Evolutionary conservation across 176 grass and related monocot genomes (phyloP).

Genomic region (Bothriochloa decipiens): DNA sequence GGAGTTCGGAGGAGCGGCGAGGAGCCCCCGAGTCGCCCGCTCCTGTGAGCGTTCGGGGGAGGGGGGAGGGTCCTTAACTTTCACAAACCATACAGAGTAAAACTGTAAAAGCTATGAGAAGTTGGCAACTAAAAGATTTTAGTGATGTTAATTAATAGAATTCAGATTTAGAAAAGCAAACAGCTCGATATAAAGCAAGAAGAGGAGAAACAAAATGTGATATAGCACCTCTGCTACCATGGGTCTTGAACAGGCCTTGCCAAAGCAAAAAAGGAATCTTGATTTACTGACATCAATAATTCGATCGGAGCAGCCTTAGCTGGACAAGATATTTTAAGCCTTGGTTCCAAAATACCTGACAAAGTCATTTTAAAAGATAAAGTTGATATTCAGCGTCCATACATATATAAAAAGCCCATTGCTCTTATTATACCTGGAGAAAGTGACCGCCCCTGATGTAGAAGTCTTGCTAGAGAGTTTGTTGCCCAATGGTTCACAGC

Average conservation of each 20-base stretch:
- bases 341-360: constrained; percentile 79
- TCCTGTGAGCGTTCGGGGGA: too few species aligned
- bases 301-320: constrained; percentile 61
- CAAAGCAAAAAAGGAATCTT: constrained; percentile 71
- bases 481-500: constrained; percentile 78
- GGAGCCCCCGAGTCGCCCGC: too few species aligned
- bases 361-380: constrained; percentile 32
- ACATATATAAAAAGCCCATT: constrained; percentile 4
- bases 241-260: constrained; percentile 41
- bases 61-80: too few species aligned
- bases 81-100: too few species aligned
- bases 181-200: too few species aligned
- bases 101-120: too few species aligned
- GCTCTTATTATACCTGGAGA: constrained; percentile 59
- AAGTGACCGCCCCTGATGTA: constrained; percentile 63
- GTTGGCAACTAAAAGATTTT: too few species aligned
- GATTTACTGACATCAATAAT: constrained; percentile 70
- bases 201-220: too few species aligned
- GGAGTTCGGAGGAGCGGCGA: too few species aligned
- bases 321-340: constrained; percentile 64
- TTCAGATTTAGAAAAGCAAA: too few species aligned
- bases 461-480: constrained; percentile 61
- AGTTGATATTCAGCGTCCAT: not conserved
- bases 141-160: too few species aligned
- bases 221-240: too few species aligned